These are phyloP conservation scores for Claviceps sp. DNA, from an alignment of 2,329 filamentous ascomycete species.

Conservation along the genomic window DNA sequence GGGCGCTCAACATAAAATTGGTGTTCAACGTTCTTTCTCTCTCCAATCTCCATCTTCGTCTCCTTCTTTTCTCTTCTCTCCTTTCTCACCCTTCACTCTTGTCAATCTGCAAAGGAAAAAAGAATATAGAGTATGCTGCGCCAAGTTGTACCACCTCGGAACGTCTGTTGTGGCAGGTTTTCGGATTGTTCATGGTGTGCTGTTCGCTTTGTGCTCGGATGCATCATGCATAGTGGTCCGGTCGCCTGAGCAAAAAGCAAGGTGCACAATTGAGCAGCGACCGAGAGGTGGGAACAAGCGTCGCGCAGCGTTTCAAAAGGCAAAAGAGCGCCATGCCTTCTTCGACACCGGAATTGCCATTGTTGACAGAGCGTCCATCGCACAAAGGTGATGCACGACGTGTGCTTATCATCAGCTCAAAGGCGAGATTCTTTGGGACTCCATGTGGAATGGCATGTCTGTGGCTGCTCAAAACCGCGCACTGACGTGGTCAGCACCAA, in stretches of 20 bases:
- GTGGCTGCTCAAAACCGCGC: neutral
- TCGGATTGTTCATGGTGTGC: no score
- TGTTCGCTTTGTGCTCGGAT: no score
- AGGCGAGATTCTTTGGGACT: neutral
- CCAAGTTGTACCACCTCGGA: neutral
- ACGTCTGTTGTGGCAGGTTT: no score
- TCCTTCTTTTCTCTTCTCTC: neutral
- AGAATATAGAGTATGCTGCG: neutral
- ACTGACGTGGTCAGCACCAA: neutral
- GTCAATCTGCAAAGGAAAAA: no score
- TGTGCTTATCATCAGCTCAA: neutral
- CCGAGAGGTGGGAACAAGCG: neutral
- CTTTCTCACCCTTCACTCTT: neutral
- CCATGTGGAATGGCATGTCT: neutral
- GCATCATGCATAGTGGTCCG: no score
- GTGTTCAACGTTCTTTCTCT: no score
- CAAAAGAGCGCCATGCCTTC: neutral
- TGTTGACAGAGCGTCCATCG: neutral
- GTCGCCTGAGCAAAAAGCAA: no score
- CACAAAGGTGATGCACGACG: neutral
- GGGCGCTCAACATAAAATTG: neutral
- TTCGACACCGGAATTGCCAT: neutral
- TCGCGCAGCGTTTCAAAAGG: neutral
- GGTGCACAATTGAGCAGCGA: neutral
- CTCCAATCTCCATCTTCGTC: neutral